Evolutionary conservation across 768 basidiomycete species (phyloP).

Genomic region (Lenzites betulinus): DNA sequence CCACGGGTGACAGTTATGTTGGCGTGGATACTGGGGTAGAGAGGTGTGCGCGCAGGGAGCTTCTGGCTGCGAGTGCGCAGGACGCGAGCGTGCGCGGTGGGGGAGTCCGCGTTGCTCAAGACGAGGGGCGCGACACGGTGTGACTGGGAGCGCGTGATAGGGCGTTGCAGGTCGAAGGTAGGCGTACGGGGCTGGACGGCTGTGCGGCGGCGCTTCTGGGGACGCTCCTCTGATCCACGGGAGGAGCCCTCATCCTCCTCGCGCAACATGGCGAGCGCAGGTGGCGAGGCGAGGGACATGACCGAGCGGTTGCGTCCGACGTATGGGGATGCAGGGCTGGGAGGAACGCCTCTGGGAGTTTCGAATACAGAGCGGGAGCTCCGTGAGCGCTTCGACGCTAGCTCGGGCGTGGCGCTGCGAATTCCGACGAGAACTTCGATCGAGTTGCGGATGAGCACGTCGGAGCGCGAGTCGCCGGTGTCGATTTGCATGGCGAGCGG

Average conservation of each 20-base stretch:
- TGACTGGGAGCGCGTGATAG: constrained; percentile 27
- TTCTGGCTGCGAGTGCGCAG: constrained; percentile 26
- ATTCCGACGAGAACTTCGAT: constrained; percentile 69
- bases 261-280: constrained; percentile 21
- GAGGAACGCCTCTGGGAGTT: not conserved
- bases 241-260: constrained; percentile 23
- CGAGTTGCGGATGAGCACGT: constrained; percentile 48
- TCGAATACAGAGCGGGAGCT: constrained; percentile 21
- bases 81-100: constrained; percentile 6
- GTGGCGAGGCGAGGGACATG: constrained; percentile 4
- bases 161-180: constrained; percentile 8
- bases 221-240: constrained; percentile 6
- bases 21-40: constrained; percentile 14
- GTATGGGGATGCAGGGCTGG: constrained; percentile 25
- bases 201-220: constrained; percentile 26
- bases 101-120: not conserved
- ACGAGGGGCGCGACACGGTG: constrained; percentile 16
- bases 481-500: constrained; percentile 55
- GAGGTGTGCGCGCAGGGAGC: constrained; percentile 14
- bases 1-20: constrained; percentile 25
- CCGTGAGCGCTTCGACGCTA: constrained; percentile 18
- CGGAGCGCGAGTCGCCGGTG: constrained; percentile 39
- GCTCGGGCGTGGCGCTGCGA: constrained; percentile 29
- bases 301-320: constrained; percentile 14
- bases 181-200: constrained; percentile 6